These are phyloP conservation scores for Dillenia turbinata DNA, from an alignment of 164 flowering plant genomes.

Conservation along the genomic window DNA sequence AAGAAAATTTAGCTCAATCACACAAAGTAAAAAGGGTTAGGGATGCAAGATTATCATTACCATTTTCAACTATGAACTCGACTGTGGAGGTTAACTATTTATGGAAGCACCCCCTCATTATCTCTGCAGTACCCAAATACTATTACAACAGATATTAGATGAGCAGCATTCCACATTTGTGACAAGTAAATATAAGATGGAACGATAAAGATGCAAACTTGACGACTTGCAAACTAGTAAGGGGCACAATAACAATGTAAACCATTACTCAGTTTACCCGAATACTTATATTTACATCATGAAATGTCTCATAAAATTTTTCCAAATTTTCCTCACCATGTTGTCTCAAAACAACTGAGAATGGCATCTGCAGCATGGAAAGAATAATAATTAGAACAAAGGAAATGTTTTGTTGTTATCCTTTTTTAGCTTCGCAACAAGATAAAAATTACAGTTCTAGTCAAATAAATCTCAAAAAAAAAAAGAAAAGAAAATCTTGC, in stretches of 20 bases:
- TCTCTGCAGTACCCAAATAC: conserved; percentile 85
- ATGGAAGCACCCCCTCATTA: conserved; percentile 76
- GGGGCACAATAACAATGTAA: not conserved
- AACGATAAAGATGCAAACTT: conserved; percentile 1
- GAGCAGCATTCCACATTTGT: conserved; percentile 1
- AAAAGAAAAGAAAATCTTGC: no score
- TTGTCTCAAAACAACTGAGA: conserved; percentile 47
- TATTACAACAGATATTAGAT: conserved; percentile 33
- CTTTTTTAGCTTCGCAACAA: no score
- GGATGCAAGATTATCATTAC: conserved; percentile 42
- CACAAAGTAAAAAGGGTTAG: not conserved
- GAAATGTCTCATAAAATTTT: conserved; percentile 85
- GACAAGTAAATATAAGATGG: not conserved
- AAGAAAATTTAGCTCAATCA: not conserved
- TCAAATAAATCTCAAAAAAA: no score
- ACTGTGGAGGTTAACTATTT: conserved; percentile 69
- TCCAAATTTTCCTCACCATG: conserved; percentile 42
- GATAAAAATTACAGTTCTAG: no score
- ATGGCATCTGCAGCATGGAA: conserved; percentile 67
- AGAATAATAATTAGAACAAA: not conserved
- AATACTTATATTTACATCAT: conserved; percentile 77
- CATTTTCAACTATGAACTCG: conserved; percentile 84
- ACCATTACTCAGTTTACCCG: conserved; percentile 43
- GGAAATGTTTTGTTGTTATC: not conserved
- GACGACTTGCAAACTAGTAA: not conserved